A percentile compares a stretch with the other conserved stretches of the same genome.
These are phyloP conservation scores for Wickerhamomyces bisporus DNA, from an alignment of 805 yeast genomes.

Conservation along the genomic window DNA sequence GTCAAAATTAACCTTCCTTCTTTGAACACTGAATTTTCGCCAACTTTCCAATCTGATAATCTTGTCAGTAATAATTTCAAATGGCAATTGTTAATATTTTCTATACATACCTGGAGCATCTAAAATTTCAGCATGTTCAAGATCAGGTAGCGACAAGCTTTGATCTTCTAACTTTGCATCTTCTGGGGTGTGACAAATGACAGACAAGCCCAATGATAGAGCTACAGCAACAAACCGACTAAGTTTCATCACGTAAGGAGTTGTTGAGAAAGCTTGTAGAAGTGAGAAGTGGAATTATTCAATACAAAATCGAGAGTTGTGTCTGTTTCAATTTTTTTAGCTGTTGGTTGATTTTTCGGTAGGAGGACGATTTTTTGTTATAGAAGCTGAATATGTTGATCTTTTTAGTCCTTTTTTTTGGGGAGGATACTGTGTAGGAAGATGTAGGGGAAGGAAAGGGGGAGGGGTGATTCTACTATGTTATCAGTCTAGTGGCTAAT, in stretches of 20 bases:
- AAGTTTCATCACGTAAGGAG: too few species aligned
- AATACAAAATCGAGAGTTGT: background rate
- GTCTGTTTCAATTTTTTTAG: background rate
- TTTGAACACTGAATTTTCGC: conserved; percentile 35
- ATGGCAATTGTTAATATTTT: background rate
- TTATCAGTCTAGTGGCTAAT: too few species aligned
- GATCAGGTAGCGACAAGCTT: conserved; percentile 34
- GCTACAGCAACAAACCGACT: too few species aligned
- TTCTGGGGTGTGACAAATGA: conserved; percentile 16
- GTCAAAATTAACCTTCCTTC: conserved; percentile 54
- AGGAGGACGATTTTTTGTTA: too few species aligned
- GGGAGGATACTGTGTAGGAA: too few species aligned
- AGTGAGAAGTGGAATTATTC: too few species aligned
- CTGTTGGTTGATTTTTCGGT: background rate
- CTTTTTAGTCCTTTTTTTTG: background rate
- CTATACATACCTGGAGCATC: conserved; percentile 15
- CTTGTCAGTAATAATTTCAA: conserved; percentile 4
- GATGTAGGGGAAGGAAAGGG: too few species aligned
- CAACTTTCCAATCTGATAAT: conserved; percentile 33
- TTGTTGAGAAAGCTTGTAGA: too few species aligned
- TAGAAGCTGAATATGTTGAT: too few species aligned
- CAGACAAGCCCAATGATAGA: background rate
- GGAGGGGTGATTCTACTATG: too few species aligned
- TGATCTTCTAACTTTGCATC: conserved; percentile 22
- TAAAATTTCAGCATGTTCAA: conserved; percentile 26